Conservation (phyloP, 2,329 filamentous ascomycete genomes). For the Aspergillus tanneri region DNA sequence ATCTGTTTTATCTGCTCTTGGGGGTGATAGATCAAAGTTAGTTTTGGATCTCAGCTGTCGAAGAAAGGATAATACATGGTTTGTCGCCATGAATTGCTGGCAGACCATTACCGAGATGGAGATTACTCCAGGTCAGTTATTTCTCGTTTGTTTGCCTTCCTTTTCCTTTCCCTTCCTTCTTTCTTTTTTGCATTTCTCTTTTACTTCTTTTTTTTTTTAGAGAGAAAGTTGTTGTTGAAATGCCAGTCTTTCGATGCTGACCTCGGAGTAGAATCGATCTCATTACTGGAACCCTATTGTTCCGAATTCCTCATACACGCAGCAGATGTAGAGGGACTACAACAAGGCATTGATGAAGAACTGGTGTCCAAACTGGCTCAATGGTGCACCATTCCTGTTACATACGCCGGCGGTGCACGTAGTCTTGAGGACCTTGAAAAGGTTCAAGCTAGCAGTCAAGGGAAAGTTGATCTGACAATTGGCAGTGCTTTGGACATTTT, state of each 20-base stretch:
- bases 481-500: constrained; percentile 96
- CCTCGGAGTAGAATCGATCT: constrained; percentile 68
- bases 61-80: constrained; percentile 73
- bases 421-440: constrained; percentile 77
- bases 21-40: constrained; percentile 72
- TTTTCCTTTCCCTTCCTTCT: neutral
- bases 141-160: neutral
- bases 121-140: constrained; percentile 69
- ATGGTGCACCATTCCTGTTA: constrained; percentile 91
- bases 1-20: constrained; percentile 69
- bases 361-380: constrained; percentile 72
- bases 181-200: neutral
- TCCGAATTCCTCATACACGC: constrained; percentile 97
- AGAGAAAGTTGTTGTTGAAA: no score
- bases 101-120: constrained; percentile 97
- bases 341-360: constrained; percentile 83
- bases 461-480: constrained; percentile 89
- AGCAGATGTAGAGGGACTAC: constrained; percentile 92
- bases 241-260: constrained; percentile 14
- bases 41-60: constrained; percentile 96
- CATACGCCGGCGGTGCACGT: constrained; percentile 92
- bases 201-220: neutral
- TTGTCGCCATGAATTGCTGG: constrained; percentile 99
- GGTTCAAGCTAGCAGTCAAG: constrained; percentile 74
- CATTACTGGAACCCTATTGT: constrained; percentile 81